Evolutionary conservation across 176 grass and related monocot genomes (phyloP), one percentile per base, ranked within the genome.

Genomic region (Musa beccarii): DNA sequence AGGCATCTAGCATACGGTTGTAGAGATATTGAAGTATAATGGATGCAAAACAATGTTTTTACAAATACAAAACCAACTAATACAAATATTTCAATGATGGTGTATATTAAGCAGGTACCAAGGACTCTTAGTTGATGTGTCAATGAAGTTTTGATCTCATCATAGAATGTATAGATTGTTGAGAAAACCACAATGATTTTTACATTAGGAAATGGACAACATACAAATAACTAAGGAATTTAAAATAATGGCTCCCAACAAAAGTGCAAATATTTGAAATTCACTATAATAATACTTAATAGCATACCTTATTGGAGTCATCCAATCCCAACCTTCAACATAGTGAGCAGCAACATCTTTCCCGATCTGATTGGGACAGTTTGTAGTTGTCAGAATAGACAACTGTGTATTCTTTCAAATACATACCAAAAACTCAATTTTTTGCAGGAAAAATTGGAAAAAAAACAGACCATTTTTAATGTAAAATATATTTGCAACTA

Each of bases 241-340:
- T 12, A 34, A 20, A 1, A 22, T 19, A 14, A 63, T 51, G 63
- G 8, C 34, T 43, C 34, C 34, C 34, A 43, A 43, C 23, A 9
- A 75, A 11, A 69, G 21, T 63, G 17, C 4, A 43, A 43, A 43
- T 43, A 43, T 43, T 43, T 79, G 55, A 61, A 11, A 62, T 49
- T 9, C 8, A 52, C 2, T 49, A 56, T 11, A 15, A 54, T 29
- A 53, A 22, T 14, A 15, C 52, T 20, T 25, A 63, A 54, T 73
- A 7, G 17, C 24, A 0, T 69, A 98, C 94, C 90, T 93, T 85
- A 98, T 93, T 79, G 94, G 94, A 52, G 88, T 87, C 53, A 98
- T 98, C 94, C 94, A 98, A 76, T 98, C 94, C 94, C 94, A 93
- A 83, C 94, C 94, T 93, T 98, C 90, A 83, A 98, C 94, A 89